Evolutionary conservation across 2,329 filamentous ascomycete genomes (phyloP), one percentile per base, ranked within the genome.

Genomic region (Pochonia chlamydosporia): DNA sequence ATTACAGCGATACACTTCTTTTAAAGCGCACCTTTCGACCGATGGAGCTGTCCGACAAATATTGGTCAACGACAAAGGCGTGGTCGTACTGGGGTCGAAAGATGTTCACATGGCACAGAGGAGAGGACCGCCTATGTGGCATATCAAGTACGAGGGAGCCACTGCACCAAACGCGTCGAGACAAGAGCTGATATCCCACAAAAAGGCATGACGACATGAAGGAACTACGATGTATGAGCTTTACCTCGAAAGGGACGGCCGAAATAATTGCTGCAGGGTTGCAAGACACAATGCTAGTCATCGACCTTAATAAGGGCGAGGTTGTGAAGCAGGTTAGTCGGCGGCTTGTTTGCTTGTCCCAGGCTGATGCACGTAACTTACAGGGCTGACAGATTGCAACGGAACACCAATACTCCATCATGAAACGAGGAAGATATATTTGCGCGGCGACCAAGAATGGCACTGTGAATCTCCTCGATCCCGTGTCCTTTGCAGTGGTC

Each of bases 171-270:
- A 20, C 11, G 20, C 25, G 14, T 16, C 6, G 25, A 46, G 30
- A 24, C 28, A 40, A 39, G 13, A 7, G 45, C 57, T 64, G 49
- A 65, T 39, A 4, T 16, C 16, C 30, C n/a, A 25, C 13, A 14
- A 18, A 20, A 35, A 87, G 84, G 54, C 76, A 82, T 59, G 73
- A 82, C 24, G 85, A 86, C 47, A 95, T 97, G 85, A 82, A 78
- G 53, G 89, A 96, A 61, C 72, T 99, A 54, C 82, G 83, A 57
- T 97, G 93, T 67, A 97, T 97, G 90, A 92, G 87, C 63, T 96
- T 95, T 63, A 95, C 89, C 2, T 90, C 88, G 24, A 90, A 90
- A 60, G 86, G 86, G 8, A 88, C 87, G 23, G 79, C 81, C 13
- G 87, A 95, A 60, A 84, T 99, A 48, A 72, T 99, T 18, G 87